Conservation (phyloP, 306 rosid species). For the Prinsepia uniflora region DNA sequence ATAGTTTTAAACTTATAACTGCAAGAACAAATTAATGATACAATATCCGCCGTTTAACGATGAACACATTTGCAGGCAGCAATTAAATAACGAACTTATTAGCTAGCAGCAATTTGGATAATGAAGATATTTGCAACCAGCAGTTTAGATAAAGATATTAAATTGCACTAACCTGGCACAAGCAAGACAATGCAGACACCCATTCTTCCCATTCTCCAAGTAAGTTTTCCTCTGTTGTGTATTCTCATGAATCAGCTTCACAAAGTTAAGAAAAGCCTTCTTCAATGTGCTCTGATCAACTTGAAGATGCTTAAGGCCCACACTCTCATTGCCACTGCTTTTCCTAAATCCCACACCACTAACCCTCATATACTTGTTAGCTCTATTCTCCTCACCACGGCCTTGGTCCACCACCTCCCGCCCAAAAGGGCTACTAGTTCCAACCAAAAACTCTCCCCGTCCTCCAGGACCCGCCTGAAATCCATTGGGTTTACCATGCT, state of each 20-base stretch:
- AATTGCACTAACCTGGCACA: constrained; percentile 68
- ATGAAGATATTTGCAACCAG: background rate
- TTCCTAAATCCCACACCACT: constrained; percentile 48
- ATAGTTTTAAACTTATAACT: background rate
- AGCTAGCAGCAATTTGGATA: no score
- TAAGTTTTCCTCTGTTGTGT: constrained; percentile 54
- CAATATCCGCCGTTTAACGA: background rate
- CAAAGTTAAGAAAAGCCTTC: constrained; percentile 64
- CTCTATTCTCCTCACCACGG: constrained; percentile 41
- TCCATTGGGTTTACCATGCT: constrained; percentile 46
- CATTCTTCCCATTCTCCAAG: constrained; percentile 73
- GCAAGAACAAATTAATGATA: background rate
- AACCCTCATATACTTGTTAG: constrained; percentile 52
- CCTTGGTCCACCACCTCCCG: constrained; percentile 10
- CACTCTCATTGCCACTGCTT: constrained; percentile 18
- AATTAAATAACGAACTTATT: no score
- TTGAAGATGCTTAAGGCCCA: constrained; percentile 41
- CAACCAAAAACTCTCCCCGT: constrained; percentile 34
- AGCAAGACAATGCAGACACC: constrained; percentile 72
- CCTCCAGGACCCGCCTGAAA: constrained; percentile 33
- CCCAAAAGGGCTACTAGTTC: constrained; percentile 46
- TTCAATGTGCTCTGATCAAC: constrained; percentile 68
- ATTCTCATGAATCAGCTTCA: constrained; percentile 60
- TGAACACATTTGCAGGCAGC: background rate
- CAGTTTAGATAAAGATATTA: constrained; percentile 9